Percentiles rank a stretch among this genome's conserved stretches.
Conservation (phyloP, 345 rosid species). For the Camelina laxa region DNA sequence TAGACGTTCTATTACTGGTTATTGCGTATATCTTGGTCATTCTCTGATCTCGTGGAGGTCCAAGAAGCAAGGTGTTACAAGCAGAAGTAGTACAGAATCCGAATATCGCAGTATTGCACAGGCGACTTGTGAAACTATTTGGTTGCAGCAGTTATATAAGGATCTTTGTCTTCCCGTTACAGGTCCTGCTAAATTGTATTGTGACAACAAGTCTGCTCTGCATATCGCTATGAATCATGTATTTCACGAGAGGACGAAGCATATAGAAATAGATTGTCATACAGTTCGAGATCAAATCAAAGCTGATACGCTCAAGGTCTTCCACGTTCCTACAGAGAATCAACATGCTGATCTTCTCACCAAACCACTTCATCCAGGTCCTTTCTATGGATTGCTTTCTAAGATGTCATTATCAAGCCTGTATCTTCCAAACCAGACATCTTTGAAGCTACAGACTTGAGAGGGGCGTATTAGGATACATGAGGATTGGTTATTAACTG, state of each 20-base stretch:
- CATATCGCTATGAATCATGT: not conserved
- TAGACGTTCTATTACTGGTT: too few species aligned
- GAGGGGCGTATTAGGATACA: too few species aligned
- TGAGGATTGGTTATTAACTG: too few species aligned
- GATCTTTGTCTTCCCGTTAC: fast-evolving
- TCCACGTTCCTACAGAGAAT: not conserved
- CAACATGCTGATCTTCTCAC: not conserved
- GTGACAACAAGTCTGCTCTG: not conserved
- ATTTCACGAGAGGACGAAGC: not conserved
- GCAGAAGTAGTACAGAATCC: not conserved
- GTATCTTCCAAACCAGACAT: too few species aligned
- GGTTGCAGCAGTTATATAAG: not conserved
- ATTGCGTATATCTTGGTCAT: too few species aligned
- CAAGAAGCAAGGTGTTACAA: not conserved
- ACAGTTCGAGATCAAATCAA: not conserved
- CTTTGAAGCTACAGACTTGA: too few species aligned
- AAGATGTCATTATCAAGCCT: too few species aligned
- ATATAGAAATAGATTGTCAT: not conserved
- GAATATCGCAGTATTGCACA: not conserved
- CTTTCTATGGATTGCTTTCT: not conserved
- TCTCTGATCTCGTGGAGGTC: too few species aligned
- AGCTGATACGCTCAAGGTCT: not conserved
- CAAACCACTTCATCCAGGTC: not conserved
- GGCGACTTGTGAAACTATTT: not conserved
- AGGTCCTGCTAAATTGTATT: not conserved